phyloP scores from a whole-genome alignment of 2,329 filamentous ascomycete genomes.

The Curvularia hawaiiensis region DNA sequence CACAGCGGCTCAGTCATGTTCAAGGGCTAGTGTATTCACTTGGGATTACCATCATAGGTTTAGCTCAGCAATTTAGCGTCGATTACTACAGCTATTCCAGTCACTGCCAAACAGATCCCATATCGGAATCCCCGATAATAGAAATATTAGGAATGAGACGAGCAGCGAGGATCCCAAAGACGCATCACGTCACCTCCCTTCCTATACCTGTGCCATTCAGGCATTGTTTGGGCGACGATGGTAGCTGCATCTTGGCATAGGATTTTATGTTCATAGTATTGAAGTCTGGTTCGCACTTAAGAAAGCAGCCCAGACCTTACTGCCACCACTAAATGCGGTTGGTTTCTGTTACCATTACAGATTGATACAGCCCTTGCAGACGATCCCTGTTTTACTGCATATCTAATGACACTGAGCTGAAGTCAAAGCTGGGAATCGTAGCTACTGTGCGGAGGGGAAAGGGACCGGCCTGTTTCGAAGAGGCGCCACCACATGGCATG shows the following conservation, averaged over 20 bases:
- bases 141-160: not conserved
- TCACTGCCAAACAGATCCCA: too few relatives aligned
- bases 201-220: constrained; percentile 16
- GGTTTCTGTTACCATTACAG: too few relatives aligned
- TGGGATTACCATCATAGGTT: too few relatives aligned
- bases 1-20: constrained; percentile 8
- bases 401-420: not conserved
- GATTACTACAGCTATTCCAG: too few relatives aligned
- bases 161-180: not conserved
- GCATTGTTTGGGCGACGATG: not conserved
- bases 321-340: not conserved
- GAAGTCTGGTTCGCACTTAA: constrained; percentile 8
- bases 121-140: too few relatives aligned
- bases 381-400: not conserved
- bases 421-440: not conserved
- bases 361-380: not conserved
- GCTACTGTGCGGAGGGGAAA: not conserved
- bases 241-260: not conserved
- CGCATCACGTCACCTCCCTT: constrained; percentile 8
- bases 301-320: constrained; percentile 7
- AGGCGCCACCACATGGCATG: not conserved
- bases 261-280: constrained; percentile 9
- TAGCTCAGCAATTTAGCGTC: too few relatives aligned
- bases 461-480: not conserved
- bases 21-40: not conserved